phyloP scores from a whole-genome alignment of 176 grass and related monocot genomes.

The Musa beccarii region DNA sequence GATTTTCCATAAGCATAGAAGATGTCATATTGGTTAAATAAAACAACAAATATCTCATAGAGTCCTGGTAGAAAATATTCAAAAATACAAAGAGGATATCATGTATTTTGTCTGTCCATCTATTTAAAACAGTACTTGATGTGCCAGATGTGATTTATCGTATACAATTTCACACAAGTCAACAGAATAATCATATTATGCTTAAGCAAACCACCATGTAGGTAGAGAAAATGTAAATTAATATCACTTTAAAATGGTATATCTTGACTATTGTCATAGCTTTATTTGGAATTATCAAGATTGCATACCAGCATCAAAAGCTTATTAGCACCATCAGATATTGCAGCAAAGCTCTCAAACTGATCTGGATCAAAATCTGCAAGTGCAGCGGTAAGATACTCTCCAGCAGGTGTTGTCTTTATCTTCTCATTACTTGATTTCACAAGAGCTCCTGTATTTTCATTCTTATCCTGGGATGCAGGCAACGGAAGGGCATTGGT shows the following conservation, averaged over 20 bases:
- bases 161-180: neutral
- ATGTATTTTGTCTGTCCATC: neutral
- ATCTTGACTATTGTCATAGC: neutral
- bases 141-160: neutral
- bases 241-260: neutral
- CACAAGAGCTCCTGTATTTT: conserved; percentile 71
- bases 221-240: neutral
- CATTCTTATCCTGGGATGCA: conserved; percentile 45
- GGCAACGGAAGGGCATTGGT: conserved; percentile 27
- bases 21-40: too few relatives aligned
- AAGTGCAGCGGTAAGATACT: conserved; percentile 88
- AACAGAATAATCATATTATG: neutral
- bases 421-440: conserved; percentile 72
- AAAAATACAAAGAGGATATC: neutral
- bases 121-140: neutral
- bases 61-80: neutral
- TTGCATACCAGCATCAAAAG: conserved; percentile 88
- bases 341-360: conserved; percentile 85
- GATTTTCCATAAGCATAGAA: too few relatives aligned
- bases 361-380: conserved; percentile 93
- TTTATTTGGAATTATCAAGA: neutral
- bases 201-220: neutral
- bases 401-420: conserved; percentile 93
- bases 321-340: conserved; percentile 98
- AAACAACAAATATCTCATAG: too few relatives aligned